Conservation (phyloP, 1,284 basidiomycete genomes). For the Puccinia horiana region DNA sequence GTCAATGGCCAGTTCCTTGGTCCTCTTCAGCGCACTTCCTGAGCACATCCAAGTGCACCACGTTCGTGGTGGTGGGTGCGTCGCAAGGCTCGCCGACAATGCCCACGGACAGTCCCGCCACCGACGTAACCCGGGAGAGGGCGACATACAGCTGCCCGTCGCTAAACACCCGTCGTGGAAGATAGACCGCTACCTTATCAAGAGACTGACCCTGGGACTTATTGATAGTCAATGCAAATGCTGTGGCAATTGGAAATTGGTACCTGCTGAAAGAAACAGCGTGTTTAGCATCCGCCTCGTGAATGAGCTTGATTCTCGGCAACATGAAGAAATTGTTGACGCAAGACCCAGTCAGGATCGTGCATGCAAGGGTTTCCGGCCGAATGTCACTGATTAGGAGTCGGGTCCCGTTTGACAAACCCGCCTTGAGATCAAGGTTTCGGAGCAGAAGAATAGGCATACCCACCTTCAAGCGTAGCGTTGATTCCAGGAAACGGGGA, state of each 20-base stretch:
- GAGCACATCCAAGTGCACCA: neutral
- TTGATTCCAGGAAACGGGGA: neutral
- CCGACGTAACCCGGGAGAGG: neutral
- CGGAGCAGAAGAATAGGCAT: neutral
- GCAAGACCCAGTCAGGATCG: neutral
- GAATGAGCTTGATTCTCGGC: neutral
- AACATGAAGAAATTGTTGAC: neutral
- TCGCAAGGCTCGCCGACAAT: neutral
- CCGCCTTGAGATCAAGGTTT: neutral
- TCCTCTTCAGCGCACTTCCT: no score
- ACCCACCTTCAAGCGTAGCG: neutral
- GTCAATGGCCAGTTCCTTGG: no score
- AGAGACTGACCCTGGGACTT: slow-evolving; percentile 13
- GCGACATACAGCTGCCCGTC: slow-evolving; percentile 22
- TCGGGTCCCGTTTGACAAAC: slow-evolving; percentile 1
- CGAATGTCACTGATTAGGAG: neutral
- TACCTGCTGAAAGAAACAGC: neutral
- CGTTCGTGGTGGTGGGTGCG: neutral
- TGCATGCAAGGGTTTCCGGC: neutral
- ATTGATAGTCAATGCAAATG: neutral
- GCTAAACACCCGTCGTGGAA: neutral
- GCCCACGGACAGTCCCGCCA: neutral
- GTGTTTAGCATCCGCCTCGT: neutral
- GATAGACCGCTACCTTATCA: neutral
- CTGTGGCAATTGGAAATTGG: neutral